Base-by-base conservation (phyloP, 83 land plant species). In the Thuja plicata region DNA sequence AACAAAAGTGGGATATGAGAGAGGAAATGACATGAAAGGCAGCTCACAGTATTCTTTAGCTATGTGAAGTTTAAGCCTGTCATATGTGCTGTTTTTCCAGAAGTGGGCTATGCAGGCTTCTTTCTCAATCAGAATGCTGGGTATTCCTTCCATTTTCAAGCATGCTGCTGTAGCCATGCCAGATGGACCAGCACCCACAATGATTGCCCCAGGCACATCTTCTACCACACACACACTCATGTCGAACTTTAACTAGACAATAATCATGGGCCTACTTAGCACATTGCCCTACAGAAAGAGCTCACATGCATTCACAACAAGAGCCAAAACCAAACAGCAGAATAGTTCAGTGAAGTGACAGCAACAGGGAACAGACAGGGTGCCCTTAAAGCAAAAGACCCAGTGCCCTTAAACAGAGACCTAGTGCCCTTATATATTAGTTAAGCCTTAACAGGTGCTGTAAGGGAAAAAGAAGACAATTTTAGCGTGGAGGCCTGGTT, bases 81-180 rank as follows among this genome's bases (percentile, higher is more conserved):
- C 95, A 62, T 93, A 95, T 17, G 96, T 91, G 13, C 82, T 92
- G 43, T 89, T 66, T 85, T 95, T 89, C 96, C 96, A 94, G 35
- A 94, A 87, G 40, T 93, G 93, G 2, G 93, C 96, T 43, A 94
- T 89, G 90, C 96, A 91, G 62, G 86, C 80, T 9, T 89, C 89
- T 80, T 89, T 88, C 86, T 94, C 96, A 5, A 94, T 45, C 13
- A 94, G 74, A 2, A 91, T 71, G 24, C 45, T 43, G 0, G 89
- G 94, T 5, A 94, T 87, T 5, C 94, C 94, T 50, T 88, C 32
- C 41, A 12, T 40, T 54, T 87, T 66, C 34, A 93, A 54, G 85
- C 94, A 93, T 1, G 91, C 94, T 30, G 92, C 94, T 0, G 92
- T 87, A 2, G 94, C 94, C 55, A 93, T 43, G 38, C 94, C 94